These are phyloP conservation scores for Gossypium longicalyx DNA, from an alignment of 345 rosid genomes.

Conservation along the genomic window DNA sequence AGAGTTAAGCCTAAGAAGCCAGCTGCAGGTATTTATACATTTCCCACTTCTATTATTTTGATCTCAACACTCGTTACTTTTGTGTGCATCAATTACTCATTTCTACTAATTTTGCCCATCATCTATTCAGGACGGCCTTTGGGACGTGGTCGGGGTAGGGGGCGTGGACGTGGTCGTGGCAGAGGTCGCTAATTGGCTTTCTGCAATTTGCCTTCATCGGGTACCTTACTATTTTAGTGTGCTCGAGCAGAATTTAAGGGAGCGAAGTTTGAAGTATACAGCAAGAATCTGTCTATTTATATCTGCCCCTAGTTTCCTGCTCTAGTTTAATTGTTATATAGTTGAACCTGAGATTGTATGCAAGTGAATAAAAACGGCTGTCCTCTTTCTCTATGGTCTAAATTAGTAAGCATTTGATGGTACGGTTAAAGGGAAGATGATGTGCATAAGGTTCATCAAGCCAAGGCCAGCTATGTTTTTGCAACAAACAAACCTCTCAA, in stretches of 20 bases:
- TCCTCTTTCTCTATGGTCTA: neutral
- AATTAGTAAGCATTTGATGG: slow-evolving; percentile 9
- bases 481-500: neutral
- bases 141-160: slow-evolving; percentile 62
- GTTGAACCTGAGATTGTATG: neutral
- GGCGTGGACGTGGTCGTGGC: no score
- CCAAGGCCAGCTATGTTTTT: neutral
- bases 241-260: neutral
- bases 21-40: slow-evolving; percentile 57
- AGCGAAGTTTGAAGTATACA: neutral
- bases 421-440: neutral
- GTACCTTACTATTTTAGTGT: no score
- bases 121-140: slow-evolving; percentile 56
- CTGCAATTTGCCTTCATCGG: neutral
- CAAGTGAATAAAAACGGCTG: neutral
- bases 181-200: slow-evolving; percentile 20
- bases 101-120: slow-evolving; percentile 1
- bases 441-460: neutral
- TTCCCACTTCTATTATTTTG: neutral
- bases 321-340: neutral
- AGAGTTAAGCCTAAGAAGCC: slow-evolving; percentile 92
- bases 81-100: neutral
- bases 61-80: neutral
- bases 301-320: neutral
- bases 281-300: neutral